phyloP scores from a whole-genome alignment of 2,329 filamentous ascomycete species.

The Xylaria sp. region DNA sequence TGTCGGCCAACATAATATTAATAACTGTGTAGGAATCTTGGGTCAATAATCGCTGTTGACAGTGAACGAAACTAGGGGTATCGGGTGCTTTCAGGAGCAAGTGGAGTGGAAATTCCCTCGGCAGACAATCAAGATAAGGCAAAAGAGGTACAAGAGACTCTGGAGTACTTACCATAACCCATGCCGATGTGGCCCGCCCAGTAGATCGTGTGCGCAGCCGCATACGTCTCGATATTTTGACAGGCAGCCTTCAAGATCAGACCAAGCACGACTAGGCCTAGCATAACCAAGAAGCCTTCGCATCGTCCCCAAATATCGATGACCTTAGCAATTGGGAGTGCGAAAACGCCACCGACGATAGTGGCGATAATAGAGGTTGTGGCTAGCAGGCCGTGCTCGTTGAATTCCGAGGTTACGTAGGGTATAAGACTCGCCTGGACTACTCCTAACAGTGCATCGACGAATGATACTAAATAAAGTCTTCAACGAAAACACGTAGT shows the following conservation, averaged over 20 bases:
- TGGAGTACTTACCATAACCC: too few relatives aligned
- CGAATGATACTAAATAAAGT: constrained; percentile 54
- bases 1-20: constrained; percentile 56
- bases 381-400: constrained; percentile 67
- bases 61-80: too few relatives aligned
- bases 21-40: too few relatives aligned
- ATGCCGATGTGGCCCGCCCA: constrained; percentile 65
- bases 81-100: constrained; percentile 42
- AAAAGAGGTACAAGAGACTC: too few relatives aligned
- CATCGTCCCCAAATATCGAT: constrained; percentile 61
- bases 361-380: constrained; percentile 19
- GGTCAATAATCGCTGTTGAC: too few relatives aligned
- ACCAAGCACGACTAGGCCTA: constrained; percentile 60
- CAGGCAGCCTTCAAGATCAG: constrained; percentile 72
- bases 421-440: constrained; percentile 63
- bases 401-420: constrained; percentile 74
- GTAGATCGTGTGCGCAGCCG: constrained; percentile 71
- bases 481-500: constrained; percentile 38
- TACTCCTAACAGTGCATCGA: constrained; percentile 51
- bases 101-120: too few relatives aligned
- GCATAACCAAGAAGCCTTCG: constrained; percentile 56
- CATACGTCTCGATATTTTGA: constrained; percentile 61
- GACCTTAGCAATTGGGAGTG: constrained; percentile 51
- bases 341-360: constrained; percentile 23
- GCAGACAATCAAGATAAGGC: too few relatives aligned